Evolutionary conservation across 306 rosid genomes (phyloP).

Genomic region (Quercus wislizeni): DNA sequence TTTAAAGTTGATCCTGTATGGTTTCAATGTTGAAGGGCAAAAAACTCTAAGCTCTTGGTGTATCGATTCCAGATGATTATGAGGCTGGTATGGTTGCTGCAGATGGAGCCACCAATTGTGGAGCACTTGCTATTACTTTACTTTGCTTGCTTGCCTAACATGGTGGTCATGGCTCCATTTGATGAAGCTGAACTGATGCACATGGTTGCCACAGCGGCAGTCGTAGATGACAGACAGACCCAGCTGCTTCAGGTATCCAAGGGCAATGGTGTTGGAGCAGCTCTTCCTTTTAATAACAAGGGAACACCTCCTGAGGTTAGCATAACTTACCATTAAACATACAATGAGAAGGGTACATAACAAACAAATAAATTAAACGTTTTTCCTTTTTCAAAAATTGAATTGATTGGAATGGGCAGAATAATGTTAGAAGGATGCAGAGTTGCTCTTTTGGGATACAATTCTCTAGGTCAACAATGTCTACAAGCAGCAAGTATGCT

Average conservation of each 20-base stretch:
- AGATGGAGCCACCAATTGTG: conserved; percentile 95
- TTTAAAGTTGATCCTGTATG: too few species aligned
- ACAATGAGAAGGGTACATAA: neutral
- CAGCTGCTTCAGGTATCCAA: conserved; percentile 89
- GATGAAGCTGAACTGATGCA: conserved; percentile 92
- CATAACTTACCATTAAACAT: conserved; percentile 9
- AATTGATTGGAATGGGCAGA: conserved; percentile 83
- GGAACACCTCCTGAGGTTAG: conserved; percentile 81
- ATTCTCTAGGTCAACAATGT: conserved; percentile 73
- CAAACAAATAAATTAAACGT: neutral
- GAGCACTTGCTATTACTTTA: conserved; percentile 80
- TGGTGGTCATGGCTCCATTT: conserved; percentile 98
- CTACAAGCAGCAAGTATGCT: conserved; percentile 61
- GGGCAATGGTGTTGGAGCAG: conserved; percentile 84
- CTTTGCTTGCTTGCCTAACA: conserved; percentile 96
- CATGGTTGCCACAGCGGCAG: conserved; percentile 92
- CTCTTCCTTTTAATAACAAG: conserved; percentile 59
- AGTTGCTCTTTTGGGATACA: conserved; percentile 81
- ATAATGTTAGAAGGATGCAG: conserved; percentile 62
- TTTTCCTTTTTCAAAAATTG: conserved; percentile 15
- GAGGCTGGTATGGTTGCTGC: conserved; percentile 64
- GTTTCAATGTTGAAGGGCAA: too few species aligned
- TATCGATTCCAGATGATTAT: too few species aligned
- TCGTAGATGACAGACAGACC: conserved; percentile 75
- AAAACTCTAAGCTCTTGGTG: too few species aligned